Base-by-base conservation (phyloP, 768 basidiomycete genomes). In the Chlorophyllum brunneum region DNA sequence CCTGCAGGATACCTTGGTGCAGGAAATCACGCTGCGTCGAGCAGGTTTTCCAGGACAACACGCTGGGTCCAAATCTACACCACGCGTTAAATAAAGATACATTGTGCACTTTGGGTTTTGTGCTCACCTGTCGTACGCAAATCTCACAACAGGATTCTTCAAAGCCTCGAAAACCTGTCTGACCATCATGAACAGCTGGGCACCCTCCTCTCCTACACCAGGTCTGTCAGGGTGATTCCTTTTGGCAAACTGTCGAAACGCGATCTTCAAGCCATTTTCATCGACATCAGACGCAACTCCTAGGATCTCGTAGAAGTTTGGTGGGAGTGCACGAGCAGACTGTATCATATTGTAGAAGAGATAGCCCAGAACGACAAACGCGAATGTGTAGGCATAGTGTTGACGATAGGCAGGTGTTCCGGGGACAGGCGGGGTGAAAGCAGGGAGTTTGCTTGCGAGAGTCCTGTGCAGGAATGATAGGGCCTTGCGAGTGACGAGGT, bases 61-160 rank as follows among this genome's bases (percentile, higher is more conserved):
- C 86, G 27, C 82, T 81, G 9, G 88, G 83, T 0, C 92, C 92
- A 61, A 93, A 94, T 56, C 89, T 91, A 58, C 22, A n/a, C n/a
- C n/a, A n/a, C n/a, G n/a, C n/a, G n/a, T 22, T 39, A 36, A 18
- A 39, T 11, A 34, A 18, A n/a, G 37, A 36, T 29, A 31, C 52
- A 16, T 48, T n/a, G 38, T 11, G 37, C 44, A 46, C 48, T 27
- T 29, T 4, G 31, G 11, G 9, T 22, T 16, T 2, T 3, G 15
- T n/a, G 63, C 79, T 47, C 58, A 88, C 86, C 90, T 77, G 61
- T 94, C 92, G 64, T 94, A 94, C 0, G 90, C 92, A 70, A 92
- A 93, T 43, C 91, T 68, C 39, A 82, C 82, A 7, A 79, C 73
- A 2, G 92, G 91, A 57, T 90, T 76, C 63, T 85, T 89, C 23